These are phyloP conservation scores for Rhamnella rubrinervis DNA, from an alignment of 331 rosid species.

Conservation along the genomic window DNA sequence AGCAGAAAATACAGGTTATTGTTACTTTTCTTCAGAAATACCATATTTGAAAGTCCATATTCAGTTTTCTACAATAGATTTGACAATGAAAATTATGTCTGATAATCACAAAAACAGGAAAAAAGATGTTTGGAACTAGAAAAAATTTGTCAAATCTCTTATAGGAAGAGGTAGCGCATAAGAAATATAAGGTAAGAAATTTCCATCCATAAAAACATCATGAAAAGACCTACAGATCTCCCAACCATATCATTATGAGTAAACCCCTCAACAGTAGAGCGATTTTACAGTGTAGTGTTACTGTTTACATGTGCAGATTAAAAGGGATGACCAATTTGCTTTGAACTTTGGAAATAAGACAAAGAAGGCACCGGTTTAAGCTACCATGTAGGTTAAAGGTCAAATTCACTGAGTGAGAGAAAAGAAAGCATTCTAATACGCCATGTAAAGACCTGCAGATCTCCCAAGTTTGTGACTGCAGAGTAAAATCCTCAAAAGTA, in stretches of 20 bases:
- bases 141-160: conserved; percentile 9
- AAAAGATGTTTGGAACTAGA: not conserved
- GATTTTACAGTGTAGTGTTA: too few species aligned
- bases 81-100: not conserved
- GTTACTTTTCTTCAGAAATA: conserved; percentile 12
- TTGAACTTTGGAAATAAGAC: too few species aligned
- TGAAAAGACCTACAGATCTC: not conserved
- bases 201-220: conserved; percentile 7
- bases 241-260: not conserved
- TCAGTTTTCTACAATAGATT: not conserved
- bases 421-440: not conserved
- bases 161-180: not conserved
- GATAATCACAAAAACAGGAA: not conserved
- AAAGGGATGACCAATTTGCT: too few species aligned
- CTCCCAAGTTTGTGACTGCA: not conserved
- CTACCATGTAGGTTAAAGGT: too few species aligned
- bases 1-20: conserved; percentile 29
- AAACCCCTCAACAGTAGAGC: too few species aligned
- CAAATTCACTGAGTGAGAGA: too few species aligned
- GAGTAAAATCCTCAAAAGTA: not conserved
- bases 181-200: not conserved
- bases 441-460: not conserved
- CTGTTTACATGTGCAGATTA: too few species aligned
- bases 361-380: too few species aligned
- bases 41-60: not conserved